These are phyloP conservation scores for Thermoascus crustaceus DNA, from an alignment of 2,329 filamentous ascomycete genomes.

Conservation along the genomic window DNA sequence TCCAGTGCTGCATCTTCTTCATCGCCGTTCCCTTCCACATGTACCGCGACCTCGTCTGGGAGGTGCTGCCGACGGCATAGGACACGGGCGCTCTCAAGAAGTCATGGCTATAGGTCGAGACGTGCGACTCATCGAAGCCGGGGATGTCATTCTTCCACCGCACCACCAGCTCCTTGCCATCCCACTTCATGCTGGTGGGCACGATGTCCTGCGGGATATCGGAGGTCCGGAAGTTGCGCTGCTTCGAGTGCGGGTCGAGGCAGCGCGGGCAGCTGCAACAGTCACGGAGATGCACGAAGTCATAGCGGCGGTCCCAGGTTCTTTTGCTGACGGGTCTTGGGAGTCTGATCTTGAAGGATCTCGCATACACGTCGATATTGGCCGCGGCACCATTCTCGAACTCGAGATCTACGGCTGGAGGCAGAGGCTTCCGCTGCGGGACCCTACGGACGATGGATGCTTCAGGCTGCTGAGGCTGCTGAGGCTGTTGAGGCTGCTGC, in stretches of 20 bases:
- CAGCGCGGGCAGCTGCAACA: constrained; percentile 47
- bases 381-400: no score
- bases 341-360: no score
- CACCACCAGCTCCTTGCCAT: constrained; percentile 43
- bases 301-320: not conserved
- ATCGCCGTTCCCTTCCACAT: constrained; percentile 33
- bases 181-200: constrained; percentile 27
- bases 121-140: constrained; percentile 34
- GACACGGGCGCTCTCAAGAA: constrained; percentile 9
- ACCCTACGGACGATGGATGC: no score
- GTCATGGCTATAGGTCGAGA: constrained; percentile 24
- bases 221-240: constrained; percentile 55
- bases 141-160: constrained; percentile 54
- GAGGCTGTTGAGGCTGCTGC: no score
- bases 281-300: constrained; percentile 41
- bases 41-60: constrained; percentile 19
- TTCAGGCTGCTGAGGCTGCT: constrained; percentile 5
- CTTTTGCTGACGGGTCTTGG: no score
- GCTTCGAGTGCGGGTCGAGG: constrained; percentile 51
- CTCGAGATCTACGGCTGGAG: no score
- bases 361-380: no score
- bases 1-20: constrained; percentile 41
- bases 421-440: no score
- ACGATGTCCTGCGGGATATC: constrained; percentile 51
- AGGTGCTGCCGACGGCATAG: constrained; percentile 16